Evolutionary conservation across 1,284 basidiomycete genomes (phyloP), one percentile per base, ranked within the genome.

Genomic region (Apiotrichum laibachii): DNA sequence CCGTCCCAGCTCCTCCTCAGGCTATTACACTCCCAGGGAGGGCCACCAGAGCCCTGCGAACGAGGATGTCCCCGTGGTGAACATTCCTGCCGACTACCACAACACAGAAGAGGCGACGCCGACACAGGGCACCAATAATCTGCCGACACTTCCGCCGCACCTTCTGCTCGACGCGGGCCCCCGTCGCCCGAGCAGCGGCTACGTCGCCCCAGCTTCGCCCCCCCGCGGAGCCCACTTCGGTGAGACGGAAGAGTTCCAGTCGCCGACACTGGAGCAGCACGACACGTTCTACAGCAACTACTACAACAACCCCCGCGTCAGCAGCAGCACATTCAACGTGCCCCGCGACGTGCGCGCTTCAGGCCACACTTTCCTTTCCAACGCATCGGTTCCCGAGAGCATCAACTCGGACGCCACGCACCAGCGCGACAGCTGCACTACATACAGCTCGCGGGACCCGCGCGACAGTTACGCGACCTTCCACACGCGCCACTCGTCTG

Each of bases 1-100:
- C n/a, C 54, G 45, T 18, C 53, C 45, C 0, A 39, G 31, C 11
- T 35, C 45, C 60, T 50, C 43, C 49, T 61, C 60, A 39, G 56
- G 52, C 0, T 62, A 58, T 56, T 58, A 50, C 47, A 55, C 56
- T 13, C 33, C 56, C 11, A 51, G 50, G 22, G 54, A 45, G 47
- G 51, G 26, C 26, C 26, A 53, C 31, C 39, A 18, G 15, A n/a
- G 31, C 18, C n/a, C 49, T 4, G 5, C 49, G 10, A 40, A 13
- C 13, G 35, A 50, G 21, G 37, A 35, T 43, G 35, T 47, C 2
- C 18, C 40, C 31, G 26, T 26, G 15, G 5, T 16, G 26, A 12
- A 31, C 50, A 16, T 22, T 15, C 18, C 37, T 4, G 6, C 50
- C 50, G 19, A 44, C 19, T 4, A 44, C 9, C 4, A 9, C 43